phyloP scores from a whole-genome alignment of 1,284 basidiomycete genomes.

The Trametes hirsuta region DNA sequence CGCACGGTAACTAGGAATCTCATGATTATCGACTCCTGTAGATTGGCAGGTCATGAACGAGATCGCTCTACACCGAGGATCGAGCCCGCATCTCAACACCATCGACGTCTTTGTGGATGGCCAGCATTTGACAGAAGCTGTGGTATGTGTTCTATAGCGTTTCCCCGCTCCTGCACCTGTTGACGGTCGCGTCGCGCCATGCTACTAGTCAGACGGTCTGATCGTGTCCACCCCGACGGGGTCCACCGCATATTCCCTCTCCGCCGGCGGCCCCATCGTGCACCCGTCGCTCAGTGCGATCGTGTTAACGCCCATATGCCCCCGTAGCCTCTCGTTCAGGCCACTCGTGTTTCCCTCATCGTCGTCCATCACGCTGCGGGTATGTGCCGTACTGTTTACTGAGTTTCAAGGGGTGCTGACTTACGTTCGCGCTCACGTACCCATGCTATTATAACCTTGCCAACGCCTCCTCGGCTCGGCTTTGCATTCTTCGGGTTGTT shows the following conservation, averaged over 20 bases:
- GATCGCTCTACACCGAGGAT: conserved; percentile 89
- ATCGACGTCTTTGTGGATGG: conserved; percentile 97
- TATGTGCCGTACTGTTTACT: conserved; percentile 42
- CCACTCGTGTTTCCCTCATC: conserved; percentile 90
- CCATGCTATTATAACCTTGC: too few relatives aligned
- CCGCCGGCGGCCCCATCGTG: conserved; percentile 95
- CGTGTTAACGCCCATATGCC: conserved; percentile 94
- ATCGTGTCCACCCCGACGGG: conserved; percentile 97
- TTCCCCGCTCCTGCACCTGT: too few relatives aligned
- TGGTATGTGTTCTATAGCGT: conserved; percentile 59
- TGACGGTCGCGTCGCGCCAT: neutral
- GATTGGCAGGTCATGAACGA: conserved; percentile 99
- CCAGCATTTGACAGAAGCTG: conserved; percentile 93
- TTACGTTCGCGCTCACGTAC: neutral
- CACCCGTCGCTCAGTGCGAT: conserved; percentile 92
- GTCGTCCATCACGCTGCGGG: conserved; percentile 81
- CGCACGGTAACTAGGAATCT: neutral
- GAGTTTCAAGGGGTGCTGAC: neutral
- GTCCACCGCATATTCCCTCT: conserved; percentile 96
- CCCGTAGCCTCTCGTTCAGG: conserved; percentile 90
- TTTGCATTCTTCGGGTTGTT: neutral
- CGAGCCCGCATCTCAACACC: conserved; percentile 90
- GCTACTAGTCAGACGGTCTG: conserved; percentile 85
- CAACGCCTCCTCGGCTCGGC: too few relatives aligned
- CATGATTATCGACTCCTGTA: conserved; percentile 26